These are phyloP conservation scores for Termitomyces sp. DNA, from an alignment of 768 basidiomycete genomes.

Conservation along the genomic window DNA sequence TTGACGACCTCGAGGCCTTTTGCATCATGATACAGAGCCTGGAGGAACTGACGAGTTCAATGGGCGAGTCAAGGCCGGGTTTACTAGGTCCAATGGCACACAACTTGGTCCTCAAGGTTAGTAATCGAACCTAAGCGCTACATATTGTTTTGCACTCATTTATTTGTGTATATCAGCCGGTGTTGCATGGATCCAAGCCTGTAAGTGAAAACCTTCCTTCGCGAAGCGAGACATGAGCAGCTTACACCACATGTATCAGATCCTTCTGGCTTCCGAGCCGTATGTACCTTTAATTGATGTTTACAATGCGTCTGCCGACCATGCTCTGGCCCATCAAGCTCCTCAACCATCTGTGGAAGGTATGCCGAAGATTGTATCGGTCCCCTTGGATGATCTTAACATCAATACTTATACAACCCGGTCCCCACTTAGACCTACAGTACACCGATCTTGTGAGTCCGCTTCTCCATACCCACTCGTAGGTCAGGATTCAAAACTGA, in stretches of 20 bases:
- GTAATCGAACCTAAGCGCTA: constrained; percentile 6
- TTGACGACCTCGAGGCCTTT: neutral
- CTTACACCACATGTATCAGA: constrained; percentile 24
- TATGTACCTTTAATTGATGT: constrained; percentile 19
- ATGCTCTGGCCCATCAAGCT: constrained; percentile 25
- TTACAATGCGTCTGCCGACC: neutral
- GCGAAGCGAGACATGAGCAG: neutral
- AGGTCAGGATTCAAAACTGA: neutral
- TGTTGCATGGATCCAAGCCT: constrained; percentile 58
- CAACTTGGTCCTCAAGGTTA: constrained; percentile 55
- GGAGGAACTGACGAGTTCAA: constrained; percentile 56
- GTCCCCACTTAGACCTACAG: constrained; percentile 25
- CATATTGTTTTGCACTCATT: neutral
- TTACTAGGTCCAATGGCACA: constrained; percentile 51
- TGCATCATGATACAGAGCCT: constrained; percentile 29
- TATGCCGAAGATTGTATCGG: constrained; percentile 13
- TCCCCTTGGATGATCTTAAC: neutral
- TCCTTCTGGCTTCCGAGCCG: constrained; percentile 55
- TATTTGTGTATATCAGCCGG: constrained; percentile 32
- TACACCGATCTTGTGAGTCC: constrained; percentile 49
- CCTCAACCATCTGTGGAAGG: constrained; percentile 65
- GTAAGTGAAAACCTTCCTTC: constrained; percentile 26
- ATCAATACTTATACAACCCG: neutral
- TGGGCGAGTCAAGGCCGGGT: constrained; percentile 46
- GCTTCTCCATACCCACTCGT: neutral